Percentiles rank a stretch among this genome's conserved stretches.
Evolutionary conservation across 2,329 filamentous ascomycete species (phyloP).

Genomic region (Arthrobotrys megalospora): DNA sequence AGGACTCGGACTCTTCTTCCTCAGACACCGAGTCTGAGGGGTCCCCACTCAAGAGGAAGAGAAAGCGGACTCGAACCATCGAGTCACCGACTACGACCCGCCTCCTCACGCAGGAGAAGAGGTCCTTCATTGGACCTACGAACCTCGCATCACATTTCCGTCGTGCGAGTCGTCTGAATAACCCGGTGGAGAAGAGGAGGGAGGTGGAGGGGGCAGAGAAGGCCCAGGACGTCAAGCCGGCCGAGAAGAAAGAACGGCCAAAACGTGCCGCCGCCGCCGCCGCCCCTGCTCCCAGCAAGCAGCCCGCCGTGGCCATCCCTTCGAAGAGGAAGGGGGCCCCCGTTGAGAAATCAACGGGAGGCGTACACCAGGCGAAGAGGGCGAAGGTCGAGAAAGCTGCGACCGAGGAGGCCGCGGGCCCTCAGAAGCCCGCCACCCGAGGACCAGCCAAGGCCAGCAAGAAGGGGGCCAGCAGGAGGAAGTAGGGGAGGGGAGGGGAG

Average conservation of each 20-base stretch:
- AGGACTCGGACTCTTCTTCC: background rate
- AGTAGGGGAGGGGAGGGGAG: background rate
- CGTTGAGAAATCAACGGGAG: background rate
- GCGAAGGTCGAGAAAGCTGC: background rate
- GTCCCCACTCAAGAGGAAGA: background rate
- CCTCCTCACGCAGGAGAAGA: background rate
- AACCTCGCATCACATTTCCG: conserved; percentile 21
- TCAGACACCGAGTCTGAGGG: background rate
- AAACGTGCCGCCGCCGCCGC: too few relatives aligned
- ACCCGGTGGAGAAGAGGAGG: background rate
- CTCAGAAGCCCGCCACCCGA: too few relatives aligned
- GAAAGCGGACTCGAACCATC: background rate
- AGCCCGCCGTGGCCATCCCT: background rate
- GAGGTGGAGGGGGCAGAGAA: background rate
- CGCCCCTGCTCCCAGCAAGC: too few relatives aligned
- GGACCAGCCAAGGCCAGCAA: background rate
- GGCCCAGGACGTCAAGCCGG: background rate
- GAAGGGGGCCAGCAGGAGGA: conserved; percentile 9
- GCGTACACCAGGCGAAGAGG: background rate
- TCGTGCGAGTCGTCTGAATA: conserved; percentile 11
- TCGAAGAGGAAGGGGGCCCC: too few relatives aligned
- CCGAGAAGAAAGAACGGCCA: background rate
- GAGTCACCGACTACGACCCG: background rate
- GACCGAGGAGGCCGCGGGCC: background rate
- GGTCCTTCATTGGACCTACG: conserved; percentile 6